Base-by-base conservation (phyloP, 305 asterid species). In the Fraxinus sp. region DNA sequence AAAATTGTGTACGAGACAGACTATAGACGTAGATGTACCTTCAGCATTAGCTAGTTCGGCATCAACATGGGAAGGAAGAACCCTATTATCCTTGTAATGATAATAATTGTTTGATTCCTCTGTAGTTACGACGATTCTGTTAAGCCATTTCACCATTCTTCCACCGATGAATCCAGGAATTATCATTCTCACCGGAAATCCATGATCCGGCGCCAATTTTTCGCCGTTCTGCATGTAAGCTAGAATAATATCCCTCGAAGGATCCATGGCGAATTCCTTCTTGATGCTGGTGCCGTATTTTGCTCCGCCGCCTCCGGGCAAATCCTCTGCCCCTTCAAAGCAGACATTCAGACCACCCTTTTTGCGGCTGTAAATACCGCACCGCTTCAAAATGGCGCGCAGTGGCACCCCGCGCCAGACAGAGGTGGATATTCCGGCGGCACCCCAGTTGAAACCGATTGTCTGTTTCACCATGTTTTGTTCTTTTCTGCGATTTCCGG, bases 141-240 rank as follows among this genome's bases (percentile, higher is more conserved):
- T 93, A 35, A 96, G 71, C 99, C 99, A 96, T 83, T 96, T 96
- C 62, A 96, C 99, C 99, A 96, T 94, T 79, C 99, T 89, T 0
- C 98, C 99, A 13, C 99, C 98, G 72, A 96, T 92, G 85, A 89
- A 93, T 1, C 98, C 99, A 0, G 99, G 99, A 52, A 96, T 94
- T 0, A 96, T 92, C 89, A 96, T 83, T 71, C 99, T 78, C 71
- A 94, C 91, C 9, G 98, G 98, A 75, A 92, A 96, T 0, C 98
- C 99, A 0, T 96, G 98, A 24, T 94, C 98, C 73, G 99, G 97
- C 5, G 89, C 1, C 79, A 94, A 49, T 16, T 83, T 49, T 70
- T 92, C 97, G 3, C 98, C 98, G 73, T 96, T 94, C 80, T 95
- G 99, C 98, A 95, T 92, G 91, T 89, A 95, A 0, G 99, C 98